Percentiles rank a stretch among this genome's conserved stretches.
Evolutionary conservation across 768 basidiomycete species (phyloP).

Genomic region (Calocera cornea): DNA sequence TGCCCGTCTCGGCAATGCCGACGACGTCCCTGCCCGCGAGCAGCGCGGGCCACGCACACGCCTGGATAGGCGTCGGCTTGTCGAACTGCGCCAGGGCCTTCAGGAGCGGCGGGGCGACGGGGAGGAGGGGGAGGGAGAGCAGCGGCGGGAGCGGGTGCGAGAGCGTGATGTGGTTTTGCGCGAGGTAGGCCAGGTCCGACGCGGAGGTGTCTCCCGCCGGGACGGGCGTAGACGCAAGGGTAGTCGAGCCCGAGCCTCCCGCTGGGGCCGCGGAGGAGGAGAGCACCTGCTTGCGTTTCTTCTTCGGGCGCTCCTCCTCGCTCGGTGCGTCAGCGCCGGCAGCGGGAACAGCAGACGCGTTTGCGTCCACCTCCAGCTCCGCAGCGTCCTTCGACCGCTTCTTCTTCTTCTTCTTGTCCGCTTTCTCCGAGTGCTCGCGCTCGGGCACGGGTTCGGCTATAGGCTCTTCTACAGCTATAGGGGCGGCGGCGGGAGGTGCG

Average conservation of each 20-base stretch:
- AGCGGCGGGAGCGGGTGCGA: constrained; percentile 44
- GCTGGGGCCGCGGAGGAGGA: constrained; percentile 7
- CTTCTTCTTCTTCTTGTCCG: constrained; percentile 26
- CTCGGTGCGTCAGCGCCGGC: constrained; percentile 12
- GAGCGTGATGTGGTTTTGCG: constrained; percentile 61
- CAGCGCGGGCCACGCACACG: constrained; percentile 86
- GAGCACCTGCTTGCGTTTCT: constrained; percentile 12
- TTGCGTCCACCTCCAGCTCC: constrained; percentile 14
- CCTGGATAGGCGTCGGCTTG: constrained; percentile 89
- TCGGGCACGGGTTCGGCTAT: neutral
- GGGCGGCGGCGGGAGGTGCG: neutral
- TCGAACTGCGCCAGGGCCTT: constrained; percentile 56
- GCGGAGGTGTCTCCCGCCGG: constrained; percentile 15
- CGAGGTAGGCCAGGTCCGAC: constrained; percentile 45
- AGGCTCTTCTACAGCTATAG: neutral
- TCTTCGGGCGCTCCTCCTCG: neutral
- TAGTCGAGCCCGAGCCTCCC: neutral
- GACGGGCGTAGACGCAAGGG: constrained; percentile 12
- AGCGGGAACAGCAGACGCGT: constrained; percentile 16
- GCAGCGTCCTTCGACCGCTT: constrained; percentile 26
- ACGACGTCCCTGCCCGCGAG: constrained; percentile 75
- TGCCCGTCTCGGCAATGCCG: constrained; percentile 94
- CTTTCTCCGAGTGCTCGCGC: constrained; percentile 8
- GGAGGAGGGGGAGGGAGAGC: constrained; percentile 59
- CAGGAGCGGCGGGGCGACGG: constrained; percentile 48